A percentile compares a stretch with the other conserved stretches of the same genome.
These are phyloP conservation scores for Tulasnella sp. DNA, from an alignment of 768 basidiomycete species.

Conservation along the genomic window DNA sequence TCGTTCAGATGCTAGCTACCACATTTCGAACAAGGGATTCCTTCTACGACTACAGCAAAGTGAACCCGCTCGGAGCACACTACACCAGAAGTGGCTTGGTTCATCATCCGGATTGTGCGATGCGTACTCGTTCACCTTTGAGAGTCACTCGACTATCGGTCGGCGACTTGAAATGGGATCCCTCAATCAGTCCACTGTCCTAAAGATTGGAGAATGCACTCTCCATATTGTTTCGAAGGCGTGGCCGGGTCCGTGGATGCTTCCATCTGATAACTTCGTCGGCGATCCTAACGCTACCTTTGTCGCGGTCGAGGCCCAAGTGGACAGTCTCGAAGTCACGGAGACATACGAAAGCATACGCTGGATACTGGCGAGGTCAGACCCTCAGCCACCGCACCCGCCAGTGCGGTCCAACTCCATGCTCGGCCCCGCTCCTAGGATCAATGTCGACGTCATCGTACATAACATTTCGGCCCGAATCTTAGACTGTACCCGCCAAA, in stretches of 20 bases:
- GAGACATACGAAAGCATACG: constrained; percentile 36
- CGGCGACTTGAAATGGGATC: background rate
- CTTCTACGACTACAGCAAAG: constrained; percentile 38
- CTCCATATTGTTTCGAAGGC: constrained; percentile 27
- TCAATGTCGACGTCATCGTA: constrained; percentile 39
- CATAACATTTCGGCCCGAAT: constrained; percentile 40
- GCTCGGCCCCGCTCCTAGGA: constrained; percentile 38
- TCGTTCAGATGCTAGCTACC: constrained; percentile 2
- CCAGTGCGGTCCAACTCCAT: background rate
- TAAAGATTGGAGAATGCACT: background rate
- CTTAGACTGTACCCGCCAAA: background rate
- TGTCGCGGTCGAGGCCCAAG: constrained; percentile 36
- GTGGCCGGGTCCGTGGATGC: constrained; percentile 53
- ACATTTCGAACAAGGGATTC: constrained; percentile 20
- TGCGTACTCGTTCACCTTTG: constrained; percentile 38
- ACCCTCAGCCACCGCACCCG: constrained; percentile 17
- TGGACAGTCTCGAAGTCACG: constrained; percentile 40
- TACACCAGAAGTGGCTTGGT: constrained; percentile 49
- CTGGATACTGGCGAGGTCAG: constrained; percentile 29
- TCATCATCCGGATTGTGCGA: constrained; percentile 31
- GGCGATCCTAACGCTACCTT: constrained; percentile 53
- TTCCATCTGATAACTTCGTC: constrained; percentile 34
- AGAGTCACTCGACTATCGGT: constrained; percentile 31
- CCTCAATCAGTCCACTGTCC: background rate
- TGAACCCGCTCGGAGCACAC: constrained; percentile 33